A percentile compares a stretch with the other conserved stretches of the same genome.
Evolutionary conservation across 148 eudicot species (phyloP).

Genomic region (Polygonum aviculare): DNA sequence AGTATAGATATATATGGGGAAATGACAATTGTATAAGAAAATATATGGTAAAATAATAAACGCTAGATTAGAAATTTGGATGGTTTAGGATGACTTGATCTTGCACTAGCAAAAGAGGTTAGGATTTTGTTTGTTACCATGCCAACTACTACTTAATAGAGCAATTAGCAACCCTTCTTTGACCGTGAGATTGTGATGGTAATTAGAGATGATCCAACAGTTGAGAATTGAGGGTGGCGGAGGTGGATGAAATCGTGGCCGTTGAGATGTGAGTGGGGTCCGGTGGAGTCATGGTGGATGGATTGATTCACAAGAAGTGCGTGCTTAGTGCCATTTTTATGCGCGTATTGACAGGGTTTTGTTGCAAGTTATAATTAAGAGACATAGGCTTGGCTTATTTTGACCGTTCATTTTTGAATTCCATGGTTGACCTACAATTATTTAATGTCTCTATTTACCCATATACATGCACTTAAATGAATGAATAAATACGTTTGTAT

Average conservation of each 20-base stretch:
- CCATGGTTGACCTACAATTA: no score
- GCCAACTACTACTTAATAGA: no score
- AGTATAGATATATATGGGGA: no score
- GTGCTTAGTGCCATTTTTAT: background rate
- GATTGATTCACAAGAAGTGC: background rate
- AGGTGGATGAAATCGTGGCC: background rate
- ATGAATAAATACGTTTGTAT: no score
- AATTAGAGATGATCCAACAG: background rate
- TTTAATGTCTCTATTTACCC: no score
- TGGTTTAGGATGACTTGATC: background rate
- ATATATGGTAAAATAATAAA: no score
- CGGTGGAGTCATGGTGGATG: background rate
- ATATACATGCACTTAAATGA: no score
- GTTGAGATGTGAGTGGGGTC: background rate
- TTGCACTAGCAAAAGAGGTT: background rate
- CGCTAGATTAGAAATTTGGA: no score
- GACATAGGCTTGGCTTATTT: no score
- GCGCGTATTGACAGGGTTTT: background rate
- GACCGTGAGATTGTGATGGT: background rate
- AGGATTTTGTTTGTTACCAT: no score
- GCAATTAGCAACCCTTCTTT: background rate
- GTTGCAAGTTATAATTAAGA: background rate
- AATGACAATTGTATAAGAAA: no score
- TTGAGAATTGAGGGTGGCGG: background rate
- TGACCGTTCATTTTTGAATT: no score